These are phyloP conservation scores for Anastatica hierochuntica DNA, from an alignment of 345 rosid species.

Conservation along the genomic window DNA sequence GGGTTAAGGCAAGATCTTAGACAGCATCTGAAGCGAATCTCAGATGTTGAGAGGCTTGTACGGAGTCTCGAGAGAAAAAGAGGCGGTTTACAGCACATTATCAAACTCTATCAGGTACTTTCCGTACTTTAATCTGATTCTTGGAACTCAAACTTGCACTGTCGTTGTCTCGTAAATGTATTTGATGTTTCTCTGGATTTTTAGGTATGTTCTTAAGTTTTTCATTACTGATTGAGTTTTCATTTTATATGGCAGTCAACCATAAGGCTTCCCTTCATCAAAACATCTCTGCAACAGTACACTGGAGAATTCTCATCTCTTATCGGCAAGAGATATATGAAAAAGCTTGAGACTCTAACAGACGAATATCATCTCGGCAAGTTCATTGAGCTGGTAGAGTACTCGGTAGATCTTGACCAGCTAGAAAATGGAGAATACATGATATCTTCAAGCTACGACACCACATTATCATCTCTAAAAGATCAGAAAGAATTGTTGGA, in stretches of 20 bases:
- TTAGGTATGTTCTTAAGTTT: too few species aligned
- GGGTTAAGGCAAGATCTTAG: constrained; percentile 82
- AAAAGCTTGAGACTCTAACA: constrained; percentile 39
- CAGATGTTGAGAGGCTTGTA: constrained; percentile 69
- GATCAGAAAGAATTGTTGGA: constrained; percentile 71
- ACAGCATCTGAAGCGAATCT: constrained; percentile 85
- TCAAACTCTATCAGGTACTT: constrained; percentile 85
- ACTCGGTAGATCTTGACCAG: constrained; percentile 86
- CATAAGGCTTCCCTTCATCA: constrained; percentile 75
- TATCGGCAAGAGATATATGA: constrained; percentile 58
- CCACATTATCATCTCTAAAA: constrained; percentile 58
- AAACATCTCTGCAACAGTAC: constrained; percentile 55
- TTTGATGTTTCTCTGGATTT: neutral
- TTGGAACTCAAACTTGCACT: neutral
- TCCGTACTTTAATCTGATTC: neutral
- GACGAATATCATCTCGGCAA: constrained; percentile 68
- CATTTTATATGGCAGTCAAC: constrained; percentile 56
- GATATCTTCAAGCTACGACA: constrained; percentile 83
- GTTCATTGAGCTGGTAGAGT: constrained; percentile 80
- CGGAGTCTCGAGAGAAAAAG: constrained; percentile 61
- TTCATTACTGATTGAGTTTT: constrained; percentile 5
- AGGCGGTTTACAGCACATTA: constrained; percentile 80
- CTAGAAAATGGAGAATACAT: constrained; percentile 92
- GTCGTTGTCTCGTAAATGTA: neutral
- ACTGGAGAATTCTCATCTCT: constrained; percentile 55